These are phyloP conservation scores for Talaromyces wortmannii DNA, from an alignment of 495 filamentous ascomycete species.

Conservation along the genomic window DNA sequence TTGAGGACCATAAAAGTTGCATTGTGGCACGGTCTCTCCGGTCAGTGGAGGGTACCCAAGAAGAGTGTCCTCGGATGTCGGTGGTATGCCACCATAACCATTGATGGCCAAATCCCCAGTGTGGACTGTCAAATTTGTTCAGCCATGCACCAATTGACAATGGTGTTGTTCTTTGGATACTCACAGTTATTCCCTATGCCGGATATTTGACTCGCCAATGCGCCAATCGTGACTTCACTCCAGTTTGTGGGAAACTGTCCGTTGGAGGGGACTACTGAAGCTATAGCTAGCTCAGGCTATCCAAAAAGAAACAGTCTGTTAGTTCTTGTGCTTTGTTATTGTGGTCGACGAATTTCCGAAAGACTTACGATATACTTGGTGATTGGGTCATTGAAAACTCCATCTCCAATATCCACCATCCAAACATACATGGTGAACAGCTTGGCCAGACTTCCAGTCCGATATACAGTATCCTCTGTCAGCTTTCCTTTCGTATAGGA, in stretches of 20 bases:
- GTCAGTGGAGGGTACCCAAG: conserved; percentile 15
- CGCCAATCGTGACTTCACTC: conserved; percentile 47
- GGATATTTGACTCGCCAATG: conserved; percentile 45
- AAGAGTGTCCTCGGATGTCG: conserved; percentile 14
- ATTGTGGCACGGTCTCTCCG: background rate
- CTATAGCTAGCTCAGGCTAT: conserved; percentile 11
- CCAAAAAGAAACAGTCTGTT: background rate
- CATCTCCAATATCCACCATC: conserved; percentile 33
- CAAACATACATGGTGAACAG: conserved; percentile 40
- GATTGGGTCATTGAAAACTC: conserved; percentile 36
- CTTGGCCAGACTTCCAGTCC: conserved; percentile 44
- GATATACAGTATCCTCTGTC: conserved; percentile 40
- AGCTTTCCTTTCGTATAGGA: conserved; percentile 7
- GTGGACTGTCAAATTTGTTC: conserved; percentile 7
- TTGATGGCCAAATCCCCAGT: conserved; percentile 3
- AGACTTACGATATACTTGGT: conserved; percentile 28
- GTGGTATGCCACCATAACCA: background rate
- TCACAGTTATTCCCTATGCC: conserved; percentile 41
- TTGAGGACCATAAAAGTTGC: background rate
- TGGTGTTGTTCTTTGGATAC: background rate
- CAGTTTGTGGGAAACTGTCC: conserved; percentile 18
- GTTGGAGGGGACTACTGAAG: conserved; percentile 9
- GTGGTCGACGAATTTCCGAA: conserved; percentile 10
- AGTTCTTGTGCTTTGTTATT: background rate
- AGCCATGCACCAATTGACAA: background rate